These are phyloP conservation scores for Penicillium sp. DNA, from an alignment of 2,329 filamentous ascomycete genomes.

Conservation along the genomic window DNA sequence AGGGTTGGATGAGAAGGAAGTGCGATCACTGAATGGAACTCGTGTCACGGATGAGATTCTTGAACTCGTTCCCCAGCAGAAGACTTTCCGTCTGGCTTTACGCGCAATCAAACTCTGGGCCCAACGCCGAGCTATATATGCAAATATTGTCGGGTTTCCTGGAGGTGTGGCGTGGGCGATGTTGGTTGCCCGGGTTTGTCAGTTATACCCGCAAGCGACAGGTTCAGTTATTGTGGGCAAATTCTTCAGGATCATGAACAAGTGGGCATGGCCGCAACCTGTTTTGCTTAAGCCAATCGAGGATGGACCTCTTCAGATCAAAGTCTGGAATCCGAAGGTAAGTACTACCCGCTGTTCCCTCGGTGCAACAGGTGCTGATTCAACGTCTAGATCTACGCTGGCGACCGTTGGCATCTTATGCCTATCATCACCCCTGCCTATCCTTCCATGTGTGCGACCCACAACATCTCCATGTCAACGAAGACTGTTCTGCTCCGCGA, in stretches of 20 bases:
- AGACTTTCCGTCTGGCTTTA: slow-evolving; percentile 81
- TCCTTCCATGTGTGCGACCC: slow-evolving; percentile 95
- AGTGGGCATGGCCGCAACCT: slow-evolving; percentile 93
- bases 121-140: slow-evolving; percentile 83
- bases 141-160: slow-evolving; percentile 93
- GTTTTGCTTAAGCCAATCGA: slow-evolving; percentile 85
- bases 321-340: slow-evolving; percentile 92
- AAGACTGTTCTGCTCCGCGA: slow-evolving; percentile 79
- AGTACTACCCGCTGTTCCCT: slow-evolving; percentile 15
- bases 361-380: slow-evolving; percentile 2
- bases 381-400: slow-evolving; percentile 62
- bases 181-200: slow-evolving; percentile 91
- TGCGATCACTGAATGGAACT: slow-evolving; percentile 88
- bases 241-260: slow-evolving; percentile 86
- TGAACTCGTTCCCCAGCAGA: slow-evolving; percentile 78
- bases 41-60: slow-evolving; percentile 92
- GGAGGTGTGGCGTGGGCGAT: slow-evolving; percentile 98
- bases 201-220: slow-evolving; percentile 89
- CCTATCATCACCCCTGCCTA: slow-evolving; percentile 97
- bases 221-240: slow-evolving; percentile 84
- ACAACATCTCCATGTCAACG: slow-evolving; percentile 85
- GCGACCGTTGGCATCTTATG: slow-evolving; percentile 85
- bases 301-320: slow-evolving; percentile 70
- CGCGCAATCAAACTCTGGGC: slow-evolving; percentile 96
- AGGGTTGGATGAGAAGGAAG: slow-evolving; percentile 78